Evolutionary conservation across 2,329 filamentous ascomycete species (phyloP).

Genomic region (Lachnellula willkommii): DNA sequence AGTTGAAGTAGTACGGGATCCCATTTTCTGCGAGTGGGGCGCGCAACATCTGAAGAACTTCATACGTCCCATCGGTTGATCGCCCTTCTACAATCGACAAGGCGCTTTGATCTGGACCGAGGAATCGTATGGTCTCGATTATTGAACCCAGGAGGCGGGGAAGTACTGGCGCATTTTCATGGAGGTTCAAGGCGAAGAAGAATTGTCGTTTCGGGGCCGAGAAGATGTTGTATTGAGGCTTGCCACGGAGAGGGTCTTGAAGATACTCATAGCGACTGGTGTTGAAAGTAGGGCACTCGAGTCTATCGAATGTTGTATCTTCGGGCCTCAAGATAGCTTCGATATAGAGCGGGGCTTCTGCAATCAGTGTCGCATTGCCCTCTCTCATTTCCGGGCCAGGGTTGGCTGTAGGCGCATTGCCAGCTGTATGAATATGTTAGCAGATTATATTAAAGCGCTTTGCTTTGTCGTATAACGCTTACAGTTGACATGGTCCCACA

Average conservation of each 20-base stretch:
- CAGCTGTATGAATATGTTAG: too few relatives aligned
- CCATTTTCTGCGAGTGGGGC: conserved; percentile 36
- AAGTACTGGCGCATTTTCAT: conserved; percentile 36
- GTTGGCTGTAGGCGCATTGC: too few relatives aligned
- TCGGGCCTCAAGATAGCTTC: conserved; percentile 14
- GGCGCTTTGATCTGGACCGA: conserved; percentile 46
- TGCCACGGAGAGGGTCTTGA: not conserved
- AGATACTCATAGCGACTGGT: conserved; percentile 13
- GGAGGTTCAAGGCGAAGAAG: conserved; percentile 50
- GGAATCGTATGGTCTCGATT: conserved; percentile 43
- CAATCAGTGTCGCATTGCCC: not conserved
- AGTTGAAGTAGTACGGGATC: conserved; percentile 38
- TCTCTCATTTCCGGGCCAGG: not conserved
- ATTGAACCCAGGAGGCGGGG: conserved; percentile 48
- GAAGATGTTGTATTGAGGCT: not conserved
- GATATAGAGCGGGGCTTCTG: conserved; percentile 2
- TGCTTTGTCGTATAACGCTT: too few relatives aligned
- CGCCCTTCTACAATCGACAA: conserved; percentile 53
- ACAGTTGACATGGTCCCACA: too few relatives aligned
- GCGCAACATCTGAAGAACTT: conserved; percentile 41
- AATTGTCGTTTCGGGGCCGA: conserved; percentile 27
- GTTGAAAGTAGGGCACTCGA: conserved; percentile 5
- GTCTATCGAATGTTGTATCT: conserved; percentile 5
- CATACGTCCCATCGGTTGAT: conserved; percentile 49
- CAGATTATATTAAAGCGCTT: too few relatives aligned